Percentiles rank a stretch among this genome's conserved stretches.
These are phyloP conservation scores for Multifurca ochricompacta DNA, from an alignment of 768 basidiomycete species.

Conservation along the genomic window DNA sequence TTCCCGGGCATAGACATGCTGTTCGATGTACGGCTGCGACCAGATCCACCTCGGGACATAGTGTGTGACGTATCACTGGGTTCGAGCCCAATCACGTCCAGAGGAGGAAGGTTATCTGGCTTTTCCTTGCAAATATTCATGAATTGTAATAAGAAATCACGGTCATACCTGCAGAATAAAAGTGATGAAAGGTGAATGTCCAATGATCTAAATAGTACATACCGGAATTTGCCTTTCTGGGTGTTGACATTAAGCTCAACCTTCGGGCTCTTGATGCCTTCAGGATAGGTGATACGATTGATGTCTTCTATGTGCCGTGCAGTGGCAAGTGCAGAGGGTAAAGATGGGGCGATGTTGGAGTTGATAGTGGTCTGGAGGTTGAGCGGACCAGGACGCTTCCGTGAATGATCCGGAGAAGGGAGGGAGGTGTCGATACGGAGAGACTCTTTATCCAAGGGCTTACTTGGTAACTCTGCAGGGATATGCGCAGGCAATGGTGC, in stretches of 20 bases:
- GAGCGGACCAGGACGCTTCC: slow-evolving; percentile 62
- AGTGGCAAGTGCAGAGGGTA: slow-evolving; percentile 64
- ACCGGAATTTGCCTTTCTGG: slow-evolving; percentile 87
- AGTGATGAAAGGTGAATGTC: neutral
- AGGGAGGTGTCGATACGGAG: slow-evolving; percentile 62
- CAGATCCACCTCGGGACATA: slow-evolving; percentile 58
- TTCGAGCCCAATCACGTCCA: slow-evolving; percentile 88
- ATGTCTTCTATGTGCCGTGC: slow-evolving; percentile 85
- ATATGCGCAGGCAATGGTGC: slow-evolving; percentile 29
- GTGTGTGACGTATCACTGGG: slow-evolving; percentile 45
- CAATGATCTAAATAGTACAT: slow-evolving; percentile 16
- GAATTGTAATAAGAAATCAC: slow-evolving; percentile 96
- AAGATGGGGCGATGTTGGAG: slow-evolving; percentile 35
- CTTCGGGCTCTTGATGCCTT: slow-evolving; percentile 72
- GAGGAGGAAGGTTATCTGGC: slow-evolving; percentile 80
- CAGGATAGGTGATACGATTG: slow-evolving; percentile 68
- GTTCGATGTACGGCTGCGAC: slow-evolving; percentile 45
- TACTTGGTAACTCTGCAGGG: slow-evolving; percentile 40
- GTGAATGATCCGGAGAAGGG: slow-evolving; percentile 34
- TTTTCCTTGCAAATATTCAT: slow-evolving; percentile 93
- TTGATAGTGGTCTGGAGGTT: slow-evolving; percentile 53
- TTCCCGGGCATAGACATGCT: slow-evolving; percentile 34
- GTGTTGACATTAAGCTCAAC: slow-evolving; percentile 79
- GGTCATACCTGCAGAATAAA: slow-evolving; percentile 65
- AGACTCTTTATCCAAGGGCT: slow-evolving; percentile 39